A percentile compares a stretch with the other conserved stretches of the same genome.
phyloP scores from a whole-genome alignment of 2,329 filamentous ascomycete species.

The Ophiocordyceps sinensis region DNA sequence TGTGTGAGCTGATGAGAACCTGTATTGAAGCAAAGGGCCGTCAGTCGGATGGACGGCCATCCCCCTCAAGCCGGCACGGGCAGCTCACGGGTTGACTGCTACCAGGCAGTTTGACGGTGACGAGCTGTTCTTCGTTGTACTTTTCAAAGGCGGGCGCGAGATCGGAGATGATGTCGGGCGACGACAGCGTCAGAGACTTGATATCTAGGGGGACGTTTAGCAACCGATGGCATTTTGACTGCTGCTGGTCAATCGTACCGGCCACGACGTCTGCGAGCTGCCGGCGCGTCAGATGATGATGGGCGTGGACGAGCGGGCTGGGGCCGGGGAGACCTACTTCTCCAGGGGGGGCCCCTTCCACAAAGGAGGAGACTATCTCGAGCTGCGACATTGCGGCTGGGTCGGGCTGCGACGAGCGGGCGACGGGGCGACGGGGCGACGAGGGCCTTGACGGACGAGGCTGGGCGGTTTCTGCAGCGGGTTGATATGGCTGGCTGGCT shows the following conservation, averaged over 20 bases:
- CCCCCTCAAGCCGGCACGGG: not conserved
- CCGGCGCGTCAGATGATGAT: constrained; percentile 13
- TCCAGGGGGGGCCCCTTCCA: constrained; percentile 87
- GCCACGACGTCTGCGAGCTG: constrained; percentile 80
- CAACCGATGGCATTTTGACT: not conserved
- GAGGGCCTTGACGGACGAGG: not conserved
- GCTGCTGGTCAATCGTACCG: constrained; percentile 35
- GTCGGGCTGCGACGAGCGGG: not conserved
- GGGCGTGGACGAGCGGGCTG: not conserved
- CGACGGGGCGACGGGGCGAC: not conserved
- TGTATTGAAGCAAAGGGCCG: constrained; percentile 15
- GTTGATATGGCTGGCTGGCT: no score
- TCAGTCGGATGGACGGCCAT: constrained; percentile 3
- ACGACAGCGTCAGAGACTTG: constrained; percentile 65
- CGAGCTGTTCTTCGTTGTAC: constrained; percentile 93
- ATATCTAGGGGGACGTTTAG: constrained; percentile 49
- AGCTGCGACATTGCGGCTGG: constrained; percentile 19
- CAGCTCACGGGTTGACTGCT: constrained; percentile 45
- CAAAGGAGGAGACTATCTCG: constrained; percentile 59
- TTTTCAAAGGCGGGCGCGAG: constrained; percentile 76
- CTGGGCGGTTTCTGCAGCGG: not conserved
- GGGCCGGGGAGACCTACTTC: constrained; percentile 48
- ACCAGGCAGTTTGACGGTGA: constrained; percentile 78
- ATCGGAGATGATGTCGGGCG: constrained; percentile 51
- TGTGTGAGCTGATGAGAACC: constrained; percentile 79